phyloP scores from a whole-genome alignment of 192 early-diverging fungal species.

The Dispira parvispora region DNA sequence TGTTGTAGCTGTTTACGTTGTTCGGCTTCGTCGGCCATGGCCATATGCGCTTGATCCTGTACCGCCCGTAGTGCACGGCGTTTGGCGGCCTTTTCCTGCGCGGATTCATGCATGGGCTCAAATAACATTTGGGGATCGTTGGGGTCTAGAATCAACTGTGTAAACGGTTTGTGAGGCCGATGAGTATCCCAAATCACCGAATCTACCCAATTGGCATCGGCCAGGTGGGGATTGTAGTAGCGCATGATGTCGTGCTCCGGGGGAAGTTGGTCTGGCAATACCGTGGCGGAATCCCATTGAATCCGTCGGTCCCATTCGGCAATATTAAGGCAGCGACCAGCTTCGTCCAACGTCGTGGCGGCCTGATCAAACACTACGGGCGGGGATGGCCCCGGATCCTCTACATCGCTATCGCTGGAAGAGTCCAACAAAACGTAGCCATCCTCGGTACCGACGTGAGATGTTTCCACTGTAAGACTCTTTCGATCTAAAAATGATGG shows the following conservation, averaged over 20 bases:
- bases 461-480: not conserved
- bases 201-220: slow-evolving; percentile 51
- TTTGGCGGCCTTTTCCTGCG: slow-evolving; percentile 27
- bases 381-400: not conserved
- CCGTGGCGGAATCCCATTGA: not conserved
- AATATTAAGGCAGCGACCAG: not conserved
- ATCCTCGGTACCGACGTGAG: not conserved
- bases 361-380: not conserved
- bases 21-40: slow-evolving; percentile 37
- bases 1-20: slow-evolving; percentile 33
- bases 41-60: slow-evolving; percentile 20
- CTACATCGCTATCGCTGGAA: not conserved
- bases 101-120: slow-evolving; percentile 21
- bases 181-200: slow-evolving; percentile 69
- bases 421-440: not conserved
- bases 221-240: slow-evolving; percentile 38
- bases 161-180: slow-evolving; percentile 30
- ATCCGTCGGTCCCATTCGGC: slow-evolving; percentile 8
- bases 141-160: slow-evolving; percentile 28
- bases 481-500: not conserved
- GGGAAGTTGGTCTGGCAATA: not conserved
- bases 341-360: not conserved
- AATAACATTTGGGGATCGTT: slow-evolving; percentile 67
- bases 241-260: slow-evolving; percentile 12
- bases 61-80: slow-evolving; percentile 8